Conservation (phyloP, 2,329 filamentous ascomycete species). For the Stagonosporopsis vannaccii region DNA sequence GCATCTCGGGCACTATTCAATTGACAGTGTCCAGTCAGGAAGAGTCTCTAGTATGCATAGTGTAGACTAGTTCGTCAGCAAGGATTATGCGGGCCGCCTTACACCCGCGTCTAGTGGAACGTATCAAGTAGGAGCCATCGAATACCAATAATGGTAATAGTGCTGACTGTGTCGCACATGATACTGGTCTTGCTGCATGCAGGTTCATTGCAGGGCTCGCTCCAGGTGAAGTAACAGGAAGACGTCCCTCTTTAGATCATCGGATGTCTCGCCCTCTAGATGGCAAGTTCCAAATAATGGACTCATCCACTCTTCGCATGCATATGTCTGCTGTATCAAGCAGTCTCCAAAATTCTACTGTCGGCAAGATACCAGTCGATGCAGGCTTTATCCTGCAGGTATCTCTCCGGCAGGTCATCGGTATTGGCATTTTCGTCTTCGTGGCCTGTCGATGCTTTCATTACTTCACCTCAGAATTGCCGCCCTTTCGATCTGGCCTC, state of each 20-base stretch:
- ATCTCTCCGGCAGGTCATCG: background rate
- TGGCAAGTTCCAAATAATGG: background rate
- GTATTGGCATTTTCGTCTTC: background rate
- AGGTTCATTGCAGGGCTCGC: background rate
- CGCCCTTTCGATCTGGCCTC: constrained; percentile 12
- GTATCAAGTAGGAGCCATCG: no score
- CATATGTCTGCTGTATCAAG: background rate
- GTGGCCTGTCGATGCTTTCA: background rate
- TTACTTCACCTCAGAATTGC: constrained; percentile 12
- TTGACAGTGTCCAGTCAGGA: background rate
- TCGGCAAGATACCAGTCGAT: background rate
- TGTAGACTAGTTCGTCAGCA: background rate
- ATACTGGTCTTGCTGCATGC: background rate
- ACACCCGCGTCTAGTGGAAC: no score
- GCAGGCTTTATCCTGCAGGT: background rate
- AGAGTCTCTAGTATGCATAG: background rate
- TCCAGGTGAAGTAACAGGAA: no score
- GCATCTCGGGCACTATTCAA: no score
- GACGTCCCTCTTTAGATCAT: no score
- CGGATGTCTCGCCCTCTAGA: no score
- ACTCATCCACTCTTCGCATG: background rate
- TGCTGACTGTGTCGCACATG: background rate
- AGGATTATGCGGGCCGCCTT: background rate
- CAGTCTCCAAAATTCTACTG: background rate
- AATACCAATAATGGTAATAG: background rate